Conservation (phyloP, 805 yeast species). For the Debaryomyces castellii region DNA sequence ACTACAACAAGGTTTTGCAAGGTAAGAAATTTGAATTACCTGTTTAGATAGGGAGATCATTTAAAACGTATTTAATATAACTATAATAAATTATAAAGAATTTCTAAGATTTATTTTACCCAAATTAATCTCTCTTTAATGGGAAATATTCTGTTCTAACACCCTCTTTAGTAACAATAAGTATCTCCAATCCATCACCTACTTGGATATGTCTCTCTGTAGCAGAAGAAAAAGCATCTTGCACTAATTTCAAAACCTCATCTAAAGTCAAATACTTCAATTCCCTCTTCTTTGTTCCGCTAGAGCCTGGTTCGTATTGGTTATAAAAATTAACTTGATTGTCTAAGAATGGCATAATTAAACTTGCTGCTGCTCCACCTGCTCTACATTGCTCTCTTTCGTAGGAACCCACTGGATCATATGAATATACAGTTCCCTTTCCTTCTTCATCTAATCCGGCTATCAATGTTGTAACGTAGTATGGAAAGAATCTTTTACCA, state of each 20-base stretch:
- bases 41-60: conserved; percentile 18
- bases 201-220: conserved; percentile 98
- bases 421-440: conserved; percentile 91
- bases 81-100: neutral
- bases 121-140: conserved; percentile 74
- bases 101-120: neutral
- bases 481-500: conserved; percentile 94
- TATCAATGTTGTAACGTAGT: conserved; percentile 90
- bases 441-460: conserved; percentile 94
- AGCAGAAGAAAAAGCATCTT: conserved; percentile 93
- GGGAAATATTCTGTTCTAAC: conserved; percentile 80
- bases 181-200: conserved; percentile 92
- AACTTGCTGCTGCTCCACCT: conserved; percentile 94
- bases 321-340: conserved; percentile 96
- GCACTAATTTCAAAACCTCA: conserved; percentile 83
- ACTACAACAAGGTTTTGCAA: conserved; percentile 74
- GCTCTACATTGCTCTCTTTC: conserved; percentile 98
- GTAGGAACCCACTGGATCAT: conserved; percentile 97
- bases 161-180: conserved; percentile 92
- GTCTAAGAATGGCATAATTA: conserved; percentile 96
- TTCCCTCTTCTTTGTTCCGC: conserved; percentile 64
- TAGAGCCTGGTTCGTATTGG: conserved; percentile 78
- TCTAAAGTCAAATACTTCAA: conserved; percentile 69
- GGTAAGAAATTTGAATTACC: conserved; percentile 80
- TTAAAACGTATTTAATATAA: neutral